Base-by-base conservation (phyloP, 2,329 filamentous ascomycete species). In the Herpotrichia juniperi region DNA sequence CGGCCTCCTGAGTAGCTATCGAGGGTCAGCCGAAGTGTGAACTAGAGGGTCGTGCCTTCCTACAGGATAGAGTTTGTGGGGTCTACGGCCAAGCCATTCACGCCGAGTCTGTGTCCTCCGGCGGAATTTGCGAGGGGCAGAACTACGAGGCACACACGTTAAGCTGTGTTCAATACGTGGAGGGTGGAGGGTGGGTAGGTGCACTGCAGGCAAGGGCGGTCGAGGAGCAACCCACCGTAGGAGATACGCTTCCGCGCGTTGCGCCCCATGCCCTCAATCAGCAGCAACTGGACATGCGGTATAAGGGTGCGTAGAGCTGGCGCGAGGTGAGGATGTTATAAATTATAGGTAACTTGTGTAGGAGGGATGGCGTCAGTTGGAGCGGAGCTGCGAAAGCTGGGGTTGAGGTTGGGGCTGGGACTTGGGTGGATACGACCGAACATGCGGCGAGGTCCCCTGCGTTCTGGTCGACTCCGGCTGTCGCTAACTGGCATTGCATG, bases 1-100 rank as follows among this genome's bases (percentile, higher is more conserved):
- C 94, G 88, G 54, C 94, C 94, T 61, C 91, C 94, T 40, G 94
- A 97, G 78, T 97, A 99, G 66, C 93, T 97, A 62, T 54, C 54
- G 61, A 45, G 44, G 44, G 50, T 58, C 47, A 58, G 54, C 51
- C 50, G 48, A 51, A 42, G 24, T 37, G 46, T 34, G 25, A 51
- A 34, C 28, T 26, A 26, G 43, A 40, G 50, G 24, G 44, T 24
- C 42, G 34, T 11, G 46, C 50, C 42, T 44, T 48, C 89, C 81
- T 81, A 97, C 92, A 99, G 83, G 56, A 96, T 92, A 50, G 88
- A 90, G 74, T 89, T 90, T 62, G 88, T 82, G 56, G 83, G 80
- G 76, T 97, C 94, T 59, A 97, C 87, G 46, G 91, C 91, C 55
- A 99, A 85, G 57, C 93, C 93, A 81, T 97, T 97, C 64, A 99